Base-by-base conservation (phyloP, 2,329 filamentous ascomycete genomes). In the Microcyclosporella mali region DNA sequence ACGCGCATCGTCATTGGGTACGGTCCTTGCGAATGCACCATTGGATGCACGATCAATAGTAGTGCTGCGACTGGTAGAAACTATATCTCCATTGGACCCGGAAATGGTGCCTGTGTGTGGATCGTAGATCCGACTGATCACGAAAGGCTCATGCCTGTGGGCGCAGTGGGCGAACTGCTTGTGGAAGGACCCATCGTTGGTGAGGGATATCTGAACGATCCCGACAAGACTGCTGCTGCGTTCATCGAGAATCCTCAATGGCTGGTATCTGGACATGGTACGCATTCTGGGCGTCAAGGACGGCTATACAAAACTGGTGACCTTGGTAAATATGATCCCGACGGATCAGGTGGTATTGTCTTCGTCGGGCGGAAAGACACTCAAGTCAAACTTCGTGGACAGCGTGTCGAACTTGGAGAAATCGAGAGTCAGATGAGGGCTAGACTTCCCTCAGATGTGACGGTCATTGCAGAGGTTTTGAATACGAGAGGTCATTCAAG, bases 341-440 rank as follows among this genome's bases (percentile, higher is more conserved):
- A 39, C 16, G 37, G 37, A 12, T n/a, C n/a, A n/a, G n/a, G n/a
- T n/a, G 30, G 6, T 2, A 17, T 39, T 3, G 14, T 18, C 3
- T 6, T 10, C 15, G 6, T 39, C 8, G 84, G 85, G 12, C 76
- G 85, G 18, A 70, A 81, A 16, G 86, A 90, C 53, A 81, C 82
- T 45, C 85, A 90, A 61, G 71, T 89, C 40, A 92, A 90, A 59
- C 70, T 92, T 9, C 76, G 84, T 27, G 86, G 87, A 0, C 82
- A 88, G 51, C 71, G 84, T 32, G 79, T 92, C 25, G 85, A 92
- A 57, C 73, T 87, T 10, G 75, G 77, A 1, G 86, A 90, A 56
- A 81, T 92, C 35, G 82, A 80, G 45, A n/a, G n/a, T n/a, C n/a
- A n/a, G n/a, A n/a, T n/a, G n/a, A n/a, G n/a, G n/a, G n/a, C n/a